Evolutionary conservation across 78 protist genomes (phyloP).

Genomic region (Blattamonas nauphoetae): DNA sequence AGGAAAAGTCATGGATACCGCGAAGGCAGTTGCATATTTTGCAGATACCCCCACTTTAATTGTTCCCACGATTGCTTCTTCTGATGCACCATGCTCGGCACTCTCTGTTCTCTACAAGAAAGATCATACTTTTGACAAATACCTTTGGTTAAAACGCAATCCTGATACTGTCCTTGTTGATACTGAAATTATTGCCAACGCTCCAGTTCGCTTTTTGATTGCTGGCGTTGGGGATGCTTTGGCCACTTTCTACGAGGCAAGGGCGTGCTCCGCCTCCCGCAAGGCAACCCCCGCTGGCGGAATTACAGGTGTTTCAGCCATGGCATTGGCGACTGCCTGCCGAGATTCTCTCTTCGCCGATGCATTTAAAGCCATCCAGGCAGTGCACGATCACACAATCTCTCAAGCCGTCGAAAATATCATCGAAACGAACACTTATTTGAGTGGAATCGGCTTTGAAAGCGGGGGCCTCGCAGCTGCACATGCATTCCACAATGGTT

Average conservation of each 20-base stretch:
- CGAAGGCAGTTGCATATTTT: neutral
- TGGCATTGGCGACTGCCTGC: constrained; percentile 7
- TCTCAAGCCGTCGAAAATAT: constrained; percentile 7
- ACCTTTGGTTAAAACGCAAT: neutral
- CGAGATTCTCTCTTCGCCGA: neutral
- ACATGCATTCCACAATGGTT: constrained; percentile 16
- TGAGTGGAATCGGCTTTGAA: constrained; percentile 30
- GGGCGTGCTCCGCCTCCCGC: neutral
- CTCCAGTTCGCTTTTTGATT: constrained; percentile 14
- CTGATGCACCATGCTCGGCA: constrained; percentile 34
- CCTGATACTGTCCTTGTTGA: constrained; percentile 17
- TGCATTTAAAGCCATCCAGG: neutral
- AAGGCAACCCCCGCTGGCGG: neutral
- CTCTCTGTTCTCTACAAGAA: constrained; percentile 13
- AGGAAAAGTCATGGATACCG: neutral
- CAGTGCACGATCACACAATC: neutral
- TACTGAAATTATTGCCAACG: neutral
- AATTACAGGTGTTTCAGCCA: neutral
- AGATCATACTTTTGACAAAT: constrained; percentile 2
- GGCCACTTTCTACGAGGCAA: constrained; percentile 20
- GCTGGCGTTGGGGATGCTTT: constrained; percentile 31
- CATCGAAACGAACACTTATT: constrained; percentile 24
- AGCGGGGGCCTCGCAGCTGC: constrained; percentile 27
- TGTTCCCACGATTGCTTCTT: neutral
- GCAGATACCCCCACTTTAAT: neutral